Evolutionary conservation across 352 stramenopile genomes (phyloP).

Genomic region (Globisporangium alternatum): DNA sequence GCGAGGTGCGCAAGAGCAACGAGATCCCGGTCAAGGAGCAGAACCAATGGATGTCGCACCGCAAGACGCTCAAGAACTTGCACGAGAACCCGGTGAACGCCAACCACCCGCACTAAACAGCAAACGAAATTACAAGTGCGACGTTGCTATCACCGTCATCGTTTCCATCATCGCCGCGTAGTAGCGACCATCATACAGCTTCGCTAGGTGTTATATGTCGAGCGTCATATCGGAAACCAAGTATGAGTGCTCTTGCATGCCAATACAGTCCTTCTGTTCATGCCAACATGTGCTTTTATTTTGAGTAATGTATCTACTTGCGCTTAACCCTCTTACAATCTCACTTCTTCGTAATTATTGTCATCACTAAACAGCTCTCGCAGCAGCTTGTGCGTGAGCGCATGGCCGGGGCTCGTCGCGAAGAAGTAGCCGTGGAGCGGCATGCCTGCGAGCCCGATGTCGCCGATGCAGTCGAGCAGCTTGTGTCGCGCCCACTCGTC

Average conservation of each 20-base stretch:
- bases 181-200: background rate
- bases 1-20: slow-evolving; percentile 51
- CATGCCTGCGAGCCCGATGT: slow-evolving; percentile 49
- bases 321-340: background rate
- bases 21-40: slow-evolving; percentile 42
- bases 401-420: slow-evolving; percentile 61
- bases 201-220: background rate
- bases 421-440: slow-evolving; percentile 69
- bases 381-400: slow-evolving; percentile 58
- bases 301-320: background rate
- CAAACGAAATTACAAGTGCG: slow-evolving; percentile 5
- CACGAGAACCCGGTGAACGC: slow-evolving; percentile 43
- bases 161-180: background rate
- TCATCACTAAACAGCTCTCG: slow-evolving; percentile 41
- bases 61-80: slow-evolving; percentile 37
- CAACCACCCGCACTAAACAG: slow-evolving; percentile 1
- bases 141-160: background rate
- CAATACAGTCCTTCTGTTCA: slow-evolving; percentile 19
- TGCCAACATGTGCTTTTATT: background rate
- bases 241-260: background rate
- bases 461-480: slow-evolving; percentile 68
- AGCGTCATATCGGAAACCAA: background rate
- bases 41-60: slow-evolving; percentile 50
- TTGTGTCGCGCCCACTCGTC: slow-evolving; percentile 77
- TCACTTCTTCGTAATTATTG: slow-evolving; percentile 38